Conservation (phyloP, 192 early-diverging fungal genomes). For the Tieghemiomyces parasiticus region DNA sequence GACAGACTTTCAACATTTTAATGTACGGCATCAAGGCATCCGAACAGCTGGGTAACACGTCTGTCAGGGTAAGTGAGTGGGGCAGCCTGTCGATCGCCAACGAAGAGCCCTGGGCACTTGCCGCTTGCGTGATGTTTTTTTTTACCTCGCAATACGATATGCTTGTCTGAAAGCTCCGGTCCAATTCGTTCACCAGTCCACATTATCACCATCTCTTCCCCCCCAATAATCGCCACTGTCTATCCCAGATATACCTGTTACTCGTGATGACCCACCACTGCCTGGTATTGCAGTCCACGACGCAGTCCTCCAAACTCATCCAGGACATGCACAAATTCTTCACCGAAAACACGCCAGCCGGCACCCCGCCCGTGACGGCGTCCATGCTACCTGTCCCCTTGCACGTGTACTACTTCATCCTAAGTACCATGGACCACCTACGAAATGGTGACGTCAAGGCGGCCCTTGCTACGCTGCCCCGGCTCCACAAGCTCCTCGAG, state of each 20-base stretch:
- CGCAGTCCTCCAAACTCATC: background rate
- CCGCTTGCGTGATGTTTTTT: background rate
- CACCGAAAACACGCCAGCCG: background rate
- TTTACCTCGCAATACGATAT: background rate
- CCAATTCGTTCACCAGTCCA: background rate
- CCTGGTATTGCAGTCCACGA: constrained; percentile 4
- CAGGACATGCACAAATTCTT: constrained; percentile 9
- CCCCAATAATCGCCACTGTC: background rate
- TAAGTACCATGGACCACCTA: constrained; percentile 1
- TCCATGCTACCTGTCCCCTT: background rate
- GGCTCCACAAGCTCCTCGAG: background rate
- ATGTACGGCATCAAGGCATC: constrained; percentile 11
- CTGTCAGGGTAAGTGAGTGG: background rate
- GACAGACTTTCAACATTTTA: constrained; percentile 1
- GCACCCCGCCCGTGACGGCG: constrained; percentile 6
- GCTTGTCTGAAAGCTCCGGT: background rate
- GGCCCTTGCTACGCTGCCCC: background rate
- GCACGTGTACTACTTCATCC: constrained; percentile 3
- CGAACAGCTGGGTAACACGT: constrained; percentile 5
- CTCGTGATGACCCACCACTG: constrained; percentile 5
- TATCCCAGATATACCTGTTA: background rate
- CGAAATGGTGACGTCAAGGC: background rate
- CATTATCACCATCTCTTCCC: background rate
- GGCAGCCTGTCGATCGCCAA: background rate
- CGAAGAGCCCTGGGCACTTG: too few relatives aligned